Evolutionary conservation across 495 filamentous ascomycete genomes (phyloP).

Genomic region (Xylaria curta): DNA sequence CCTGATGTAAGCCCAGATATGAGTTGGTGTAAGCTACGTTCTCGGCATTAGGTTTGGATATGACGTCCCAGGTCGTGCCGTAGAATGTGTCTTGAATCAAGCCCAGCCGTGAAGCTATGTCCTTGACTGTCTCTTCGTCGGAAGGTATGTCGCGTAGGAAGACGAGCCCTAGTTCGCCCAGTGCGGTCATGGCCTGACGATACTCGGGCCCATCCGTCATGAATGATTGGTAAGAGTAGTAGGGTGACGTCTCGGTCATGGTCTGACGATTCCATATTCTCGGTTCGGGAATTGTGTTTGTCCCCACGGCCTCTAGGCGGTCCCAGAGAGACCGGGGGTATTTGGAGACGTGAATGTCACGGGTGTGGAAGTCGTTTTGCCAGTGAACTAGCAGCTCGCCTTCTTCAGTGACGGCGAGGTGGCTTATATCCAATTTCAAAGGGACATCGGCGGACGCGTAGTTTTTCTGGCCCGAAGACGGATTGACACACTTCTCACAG

Average conservation of each 20-base stretch:
- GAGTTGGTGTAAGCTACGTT: conserved; percentile 90
- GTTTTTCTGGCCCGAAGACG: conserved; percentile 79
- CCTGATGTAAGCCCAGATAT: conserved; percentile 87
- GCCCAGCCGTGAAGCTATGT: conserved; percentile 74
- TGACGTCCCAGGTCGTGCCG: conserved; percentile 88
- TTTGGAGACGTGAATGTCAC: conserved; percentile 28
- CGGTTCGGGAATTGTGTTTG: not conserved
- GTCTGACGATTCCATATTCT: conserved; percentile 43
- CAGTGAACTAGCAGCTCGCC: conserved; percentile 64
- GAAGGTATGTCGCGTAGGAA: conserved; percentile 75
- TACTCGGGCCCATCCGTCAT: conserved; percentile 57
- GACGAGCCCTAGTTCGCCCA: conserved; percentile 68
- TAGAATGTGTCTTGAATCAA: conserved; percentile 83
- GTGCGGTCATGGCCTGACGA: conserved; percentile 60
- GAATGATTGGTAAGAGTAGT: conserved; percentile 72
- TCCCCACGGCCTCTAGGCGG: not conserved
- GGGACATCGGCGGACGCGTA: conserved; percentile 80
- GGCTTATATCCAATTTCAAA: conserved; percentile 48
- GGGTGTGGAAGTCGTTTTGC: conserved; percentile 42
- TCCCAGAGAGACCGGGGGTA: conserved; percentile 21
- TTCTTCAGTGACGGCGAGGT: conserved; percentile 40
- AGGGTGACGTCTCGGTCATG: conserved; percentile 32
- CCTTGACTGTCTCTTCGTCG: conserved; percentile 66
- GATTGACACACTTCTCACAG: conserved; percentile 75
- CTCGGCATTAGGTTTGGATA: conserved; percentile 73